phyloP scores from a whole-genome alignment of 768 basidiomycete genomes.

The Steccherinum ochraceum region DNA sequence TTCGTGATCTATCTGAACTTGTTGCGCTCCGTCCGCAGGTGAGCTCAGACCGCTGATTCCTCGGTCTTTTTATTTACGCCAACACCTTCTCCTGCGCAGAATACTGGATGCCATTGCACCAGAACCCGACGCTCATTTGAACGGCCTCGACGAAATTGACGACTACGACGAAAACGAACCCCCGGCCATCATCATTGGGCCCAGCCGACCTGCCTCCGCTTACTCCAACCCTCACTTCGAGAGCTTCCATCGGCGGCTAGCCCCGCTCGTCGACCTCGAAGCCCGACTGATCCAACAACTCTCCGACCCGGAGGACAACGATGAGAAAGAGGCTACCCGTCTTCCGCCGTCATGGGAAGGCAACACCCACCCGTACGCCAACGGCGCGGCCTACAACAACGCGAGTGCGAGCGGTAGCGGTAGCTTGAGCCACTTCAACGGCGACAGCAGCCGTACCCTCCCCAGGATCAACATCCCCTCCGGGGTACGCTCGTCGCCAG shows the following conservation, averaged over 20 bases:
- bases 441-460: conserved; percentile 8
- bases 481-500: conserved; percentile 10
- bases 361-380: conserved; percentile 12
- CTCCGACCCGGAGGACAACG: conserved; percentile 64
- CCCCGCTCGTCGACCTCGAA: conserved; percentile 67
- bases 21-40: conserved; percentile 76
- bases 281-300: conserved; percentile 61
- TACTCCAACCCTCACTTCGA: conserved; percentile 54
- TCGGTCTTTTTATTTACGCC: conserved; percentile 4
- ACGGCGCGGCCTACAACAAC: conserved; percentile 6
- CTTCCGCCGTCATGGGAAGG: conserved; percentile 26
- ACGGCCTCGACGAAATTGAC: conserved; percentile 51
- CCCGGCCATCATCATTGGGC: conserved; percentile 42
- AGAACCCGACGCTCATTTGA: conserved; percentile 50
- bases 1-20: conserved; percentile 86
- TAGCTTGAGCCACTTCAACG: not conserved
- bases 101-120: conserved; percentile 72
- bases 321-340: conserved; percentile 47
- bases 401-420: conserved; percentile 12
- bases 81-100: no score
- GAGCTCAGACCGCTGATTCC: no score
- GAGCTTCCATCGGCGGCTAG: conserved; percentile 51
- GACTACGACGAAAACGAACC: conserved; percentile 46
- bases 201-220: conserved; percentile 44
- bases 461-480: conserved; percentile 19